phyloP scores from a whole-genome alignment of 441 rosid genomes.

The Erodium chrysanthum region DNA sequence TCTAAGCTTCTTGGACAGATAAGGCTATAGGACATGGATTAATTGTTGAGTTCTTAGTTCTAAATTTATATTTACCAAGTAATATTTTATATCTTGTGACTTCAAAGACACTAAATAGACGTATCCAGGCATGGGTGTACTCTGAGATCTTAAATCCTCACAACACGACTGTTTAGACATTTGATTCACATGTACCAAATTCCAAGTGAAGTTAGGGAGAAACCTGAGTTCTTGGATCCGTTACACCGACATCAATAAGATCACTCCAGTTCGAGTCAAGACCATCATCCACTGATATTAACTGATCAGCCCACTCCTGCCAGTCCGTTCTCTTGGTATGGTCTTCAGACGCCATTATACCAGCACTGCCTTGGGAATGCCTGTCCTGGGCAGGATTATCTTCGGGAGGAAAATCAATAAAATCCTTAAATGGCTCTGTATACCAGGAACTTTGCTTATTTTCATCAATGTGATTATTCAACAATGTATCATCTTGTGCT shows the following conservation, averaged over 20 bases:
- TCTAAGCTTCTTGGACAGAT: background rate
- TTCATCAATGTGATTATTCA: conserved; percentile 31
- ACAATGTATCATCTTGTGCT: conserved; percentile 22
- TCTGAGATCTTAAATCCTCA: background rate
- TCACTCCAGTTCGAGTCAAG: conserved; percentile 58
- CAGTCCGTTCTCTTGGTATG: conserved; percentile 37
- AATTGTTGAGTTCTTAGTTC: background rate
- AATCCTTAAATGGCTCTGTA: background rate
- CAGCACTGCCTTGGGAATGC: conserved; percentile 34
- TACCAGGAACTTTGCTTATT: conserved; percentile 25
- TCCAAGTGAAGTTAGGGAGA: conserved; percentile 9
- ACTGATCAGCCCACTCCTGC: conserved; percentile 64
- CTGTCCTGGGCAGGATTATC: conserved; percentile 31
- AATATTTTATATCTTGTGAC: too few relatives aligned
- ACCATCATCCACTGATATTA: conserved; percentile 48
- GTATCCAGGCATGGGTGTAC: background rate
- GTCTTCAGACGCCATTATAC: conserved; percentile 33
- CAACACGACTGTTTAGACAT: conserved; percentile 6
- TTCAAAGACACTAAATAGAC: background rate
- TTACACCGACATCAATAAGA: conserved; percentile 34
- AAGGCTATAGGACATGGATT: background rate
- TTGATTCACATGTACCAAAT: conserved; percentile 8
- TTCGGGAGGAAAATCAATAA: conserved; percentile 46
- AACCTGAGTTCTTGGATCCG: conserved; percentile 49
- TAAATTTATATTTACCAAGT: too few relatives aligned